Conservation (phyloP, 495 filamentous ascomycete genomes). For the Penicillium coffeae region DNA sequence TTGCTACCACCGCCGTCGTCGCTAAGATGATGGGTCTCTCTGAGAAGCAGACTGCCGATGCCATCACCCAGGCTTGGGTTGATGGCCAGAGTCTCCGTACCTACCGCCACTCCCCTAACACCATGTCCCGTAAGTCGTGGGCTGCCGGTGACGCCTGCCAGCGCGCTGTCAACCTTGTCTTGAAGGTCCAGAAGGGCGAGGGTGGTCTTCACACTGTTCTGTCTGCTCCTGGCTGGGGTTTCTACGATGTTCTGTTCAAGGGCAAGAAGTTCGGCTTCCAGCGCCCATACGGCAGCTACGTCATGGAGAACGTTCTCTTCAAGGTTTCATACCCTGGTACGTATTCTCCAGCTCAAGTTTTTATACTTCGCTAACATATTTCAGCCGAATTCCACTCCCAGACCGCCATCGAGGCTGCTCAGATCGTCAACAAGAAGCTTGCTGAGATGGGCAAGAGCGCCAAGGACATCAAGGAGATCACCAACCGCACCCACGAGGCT, state of each 20-base stretch:
- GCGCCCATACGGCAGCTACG: slow-evolving; percentile 92
- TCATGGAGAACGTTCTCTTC: slow-evolving; percentile 99
- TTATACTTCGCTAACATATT: neutral
- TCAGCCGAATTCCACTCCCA: slow-evolving; percentile 97
- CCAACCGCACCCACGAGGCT: slow-evolving; percentile 95
- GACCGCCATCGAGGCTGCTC: slow-evolving; percentile 91
- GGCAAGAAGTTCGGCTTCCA: slow-evolving; percentile 95
- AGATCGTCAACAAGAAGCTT: slow-evolving; percentile 80
- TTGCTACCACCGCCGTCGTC: slow-evolving; percentile 90
- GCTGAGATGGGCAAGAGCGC: slow-evolving; percentile 83
- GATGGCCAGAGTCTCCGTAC: slow-evolving; percentile 95
- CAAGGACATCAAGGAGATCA: slow-evolving; percentile 87
- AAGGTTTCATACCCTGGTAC: slow-evolving; percentile 95
- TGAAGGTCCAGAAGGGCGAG: slow-evolving; percentile 93
- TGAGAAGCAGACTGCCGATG: slow-evolving; percentile 89
- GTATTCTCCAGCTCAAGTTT: slow-evolving; percentile 13
- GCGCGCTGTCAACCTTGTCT: slow-evolving; percentile 86
- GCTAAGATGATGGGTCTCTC: slow-evolving; percentile 87
- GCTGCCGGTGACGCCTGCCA: slow-evolving; percentile 97
- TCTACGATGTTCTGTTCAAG: slow-evolving; percentile 97
- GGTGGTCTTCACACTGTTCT: slow-evolving; percentile 87
- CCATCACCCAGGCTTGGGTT: slow-evolving; percentile 94
- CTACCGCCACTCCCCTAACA: slow-evolving; percentile 95
- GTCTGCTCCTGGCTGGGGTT: slow-evolving; percentile 91
- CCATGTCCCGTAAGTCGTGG: slow-evolving; percentile 99